Conservation (phyloP, 768 basidiomycete species). For the Coprinopsis marcescibilis region DNA sequence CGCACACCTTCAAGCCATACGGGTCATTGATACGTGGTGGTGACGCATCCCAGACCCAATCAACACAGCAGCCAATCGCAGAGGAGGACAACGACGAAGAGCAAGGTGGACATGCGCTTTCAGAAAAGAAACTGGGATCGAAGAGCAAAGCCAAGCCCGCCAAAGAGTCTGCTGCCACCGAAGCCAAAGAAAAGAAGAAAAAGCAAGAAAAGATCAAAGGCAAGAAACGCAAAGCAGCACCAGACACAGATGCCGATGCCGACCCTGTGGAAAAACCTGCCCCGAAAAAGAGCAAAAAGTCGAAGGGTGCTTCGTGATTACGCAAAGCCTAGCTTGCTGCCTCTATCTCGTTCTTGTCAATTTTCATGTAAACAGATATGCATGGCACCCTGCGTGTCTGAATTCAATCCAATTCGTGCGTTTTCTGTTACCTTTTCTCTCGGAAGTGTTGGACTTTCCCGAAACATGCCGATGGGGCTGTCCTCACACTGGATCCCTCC, state of each 20-base stretch:
- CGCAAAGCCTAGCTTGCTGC: background rate
- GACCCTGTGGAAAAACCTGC: slow-evolving; percentile 15
- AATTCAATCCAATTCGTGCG: too few species aligned
- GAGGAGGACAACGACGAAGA: slow-evolving; percentile 11
- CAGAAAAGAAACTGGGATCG: slow-evolving; percentile 18
- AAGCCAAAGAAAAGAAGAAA: background rate
- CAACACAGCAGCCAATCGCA: slow-evolving; percentile 1
- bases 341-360: background rate
- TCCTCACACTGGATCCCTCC: too few species aligned
- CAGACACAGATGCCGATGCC: slow-evolving; percentile 23
- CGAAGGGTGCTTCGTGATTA: slow-evolving; percentile 23
- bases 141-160: slow-evolving; percentile 4
- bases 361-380: too few species aligned
- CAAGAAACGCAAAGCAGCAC: slow-evolving; percentile 35
- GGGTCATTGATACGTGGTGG: slow-evolving; percentile 46
- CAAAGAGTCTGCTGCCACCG: background rate
- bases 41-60: too few species aligned
- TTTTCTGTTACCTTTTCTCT: too few species aligned
- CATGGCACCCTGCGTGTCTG: too few species aligned
- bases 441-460: too few species aligned
- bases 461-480: too few species aligned
- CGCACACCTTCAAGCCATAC: slow-evolving; percentile 57
- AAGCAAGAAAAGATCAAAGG: slow-evolving; percentile 19
- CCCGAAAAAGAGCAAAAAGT: slow-evolving; percentile 46
- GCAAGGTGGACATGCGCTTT: slow-evolving; percentile 22